These are phyloP conservation scores for Amoebophrya sp. DNA, from an alignment of 169 alveolate species.

Conservation along the genomic window DNA sequence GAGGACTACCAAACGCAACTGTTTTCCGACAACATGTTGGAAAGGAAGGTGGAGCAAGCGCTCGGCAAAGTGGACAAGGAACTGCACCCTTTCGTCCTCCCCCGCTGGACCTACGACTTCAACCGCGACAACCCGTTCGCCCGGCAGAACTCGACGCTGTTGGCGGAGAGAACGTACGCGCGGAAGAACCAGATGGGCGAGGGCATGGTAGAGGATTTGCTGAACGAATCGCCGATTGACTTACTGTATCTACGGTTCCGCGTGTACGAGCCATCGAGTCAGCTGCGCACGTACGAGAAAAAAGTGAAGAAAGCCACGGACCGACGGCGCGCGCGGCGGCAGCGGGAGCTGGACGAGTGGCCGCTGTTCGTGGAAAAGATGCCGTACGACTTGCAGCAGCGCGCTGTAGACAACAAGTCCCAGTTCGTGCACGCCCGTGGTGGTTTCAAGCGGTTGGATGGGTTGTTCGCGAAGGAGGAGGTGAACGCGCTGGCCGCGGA, in stretches of 20 bases:
- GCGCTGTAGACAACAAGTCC: neutral
- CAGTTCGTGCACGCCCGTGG: neutral
- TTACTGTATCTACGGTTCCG: neutral
- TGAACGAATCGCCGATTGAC: neutral
- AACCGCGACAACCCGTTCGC: neutral
- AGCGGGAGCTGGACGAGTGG: neutral
- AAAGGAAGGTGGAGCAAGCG: neutral
- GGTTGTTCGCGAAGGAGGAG: neutral
- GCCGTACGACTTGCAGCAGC: neutral
- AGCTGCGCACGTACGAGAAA: neutral
- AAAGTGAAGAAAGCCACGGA: neutral
- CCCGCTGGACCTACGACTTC: slow-evolving; percentile 8
- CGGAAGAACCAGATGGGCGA: slow-evolving; percentile 17
- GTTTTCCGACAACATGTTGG: neutral
- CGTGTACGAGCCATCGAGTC: neutral
- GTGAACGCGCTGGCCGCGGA: neutral
- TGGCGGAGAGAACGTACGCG: slow-evolving; percentile 1
- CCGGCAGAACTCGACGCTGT: neutral
- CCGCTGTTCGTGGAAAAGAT: neutral
- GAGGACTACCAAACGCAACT: neutral
- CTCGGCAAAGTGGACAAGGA: neutral
- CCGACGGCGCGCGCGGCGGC: neutral
- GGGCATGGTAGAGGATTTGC: slow-evolving; percentile 10
- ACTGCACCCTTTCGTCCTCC: neutral
- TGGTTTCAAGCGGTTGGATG: neutral